Conservation (phyloP, 2,329 filamentous ascomycete species). For the Claviceps pusilla region DNA sequence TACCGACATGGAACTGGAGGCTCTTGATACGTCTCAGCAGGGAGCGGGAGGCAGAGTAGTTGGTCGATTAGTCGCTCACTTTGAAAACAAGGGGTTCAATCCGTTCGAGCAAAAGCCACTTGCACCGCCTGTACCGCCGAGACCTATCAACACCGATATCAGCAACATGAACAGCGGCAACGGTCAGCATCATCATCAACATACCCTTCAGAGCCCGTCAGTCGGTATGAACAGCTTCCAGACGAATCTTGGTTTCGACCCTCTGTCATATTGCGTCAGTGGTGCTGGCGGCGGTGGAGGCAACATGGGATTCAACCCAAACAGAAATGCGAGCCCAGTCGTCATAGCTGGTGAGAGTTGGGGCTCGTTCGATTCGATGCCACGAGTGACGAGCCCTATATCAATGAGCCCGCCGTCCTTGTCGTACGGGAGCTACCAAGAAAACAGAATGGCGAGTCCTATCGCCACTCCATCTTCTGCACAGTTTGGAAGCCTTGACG, state of each 20-base stretch:
- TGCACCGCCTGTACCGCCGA: constrained; percentile 22
- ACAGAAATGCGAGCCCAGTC: constrained; percentile 19
- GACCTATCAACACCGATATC: constrained; percentile 16
- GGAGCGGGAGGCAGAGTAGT: constrained; percentile 13
- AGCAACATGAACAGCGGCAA: constrained; percentile 2
- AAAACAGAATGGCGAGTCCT: constrained; percentile 16
- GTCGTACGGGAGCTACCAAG: constrained; percentile 19
- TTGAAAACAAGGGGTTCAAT: constrained; percentile 21
- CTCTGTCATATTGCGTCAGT: constrained; percentile 4
- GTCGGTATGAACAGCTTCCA: constrained; percentile 10
- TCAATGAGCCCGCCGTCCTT: constrained; percentile 16
- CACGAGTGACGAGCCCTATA: constrained; percentile 19
- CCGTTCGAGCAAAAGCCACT: constrained; percentile 22
- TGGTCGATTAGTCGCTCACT: constrained; percentile 25
- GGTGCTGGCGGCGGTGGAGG: neutral
- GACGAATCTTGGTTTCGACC: constrained; percentile 4
- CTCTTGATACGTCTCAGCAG: constrained; percentile 12
- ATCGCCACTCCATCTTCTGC: constrained; percentile 12
- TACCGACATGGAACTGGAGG: constrained; percentile 15
- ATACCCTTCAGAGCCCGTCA: constrained; percentile 8
- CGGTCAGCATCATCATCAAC: constrained; percentile 7
- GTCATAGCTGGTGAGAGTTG: constrained; percentile 18
- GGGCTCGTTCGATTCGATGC: constrained; percentile 15
- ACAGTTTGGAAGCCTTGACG: constrained; percentile 19
- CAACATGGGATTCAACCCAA: constrained; percentile 9